Conservation (phyloP, 202 grass and related monocot species). For the Digitaria exilis region DNA sequence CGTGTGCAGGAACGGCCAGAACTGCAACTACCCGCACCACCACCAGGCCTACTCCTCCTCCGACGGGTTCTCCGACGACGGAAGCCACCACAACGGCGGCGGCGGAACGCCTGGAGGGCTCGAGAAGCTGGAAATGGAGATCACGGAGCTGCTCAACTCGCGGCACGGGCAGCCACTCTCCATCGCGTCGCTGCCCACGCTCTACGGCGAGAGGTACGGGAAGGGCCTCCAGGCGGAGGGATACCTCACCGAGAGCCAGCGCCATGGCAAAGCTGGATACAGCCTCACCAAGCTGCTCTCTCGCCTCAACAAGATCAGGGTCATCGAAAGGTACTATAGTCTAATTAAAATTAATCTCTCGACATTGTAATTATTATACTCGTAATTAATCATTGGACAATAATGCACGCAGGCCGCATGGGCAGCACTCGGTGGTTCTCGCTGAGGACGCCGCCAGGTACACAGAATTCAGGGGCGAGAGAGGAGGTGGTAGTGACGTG, state of each 20-base stretch:
- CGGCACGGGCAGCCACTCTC: conserved; percentile 71
- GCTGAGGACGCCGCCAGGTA: conserved; percentile 70
- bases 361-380: not conserved
- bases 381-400: not conserved
- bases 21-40: conserved; percentile 75
- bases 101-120: conserved; percentile 33
- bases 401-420: conserved; percentile 60
- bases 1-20: conserved; percentile 75
- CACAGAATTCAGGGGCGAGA: conserved; percentile 50
- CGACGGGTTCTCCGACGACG: conserved; percentile 25
- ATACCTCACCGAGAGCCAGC: conserved; percentile 87
- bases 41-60: conserved; percentile 38
- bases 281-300: conserved; percentile 80
- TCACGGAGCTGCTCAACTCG: conserved; percentile 70
- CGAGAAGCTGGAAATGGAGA: conserved; percentile 66
- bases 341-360: not conserved
- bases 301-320: conserved; percentile 65
- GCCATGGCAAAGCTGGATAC: conserved; percentile 70
- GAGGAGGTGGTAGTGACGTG: conserved; percentile 34
- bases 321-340: conserved; percentile 64
- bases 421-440: conserved; percentile 77
- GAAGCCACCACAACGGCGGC: conserved; percentile 18
- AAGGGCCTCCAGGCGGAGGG: conserved; percentile 83
- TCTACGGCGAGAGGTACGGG: conserved; percentile 83
- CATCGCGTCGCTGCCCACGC: conserved; percentile 73